Evolutionary conservation across 352 stramenopile genomes (phyloP), one percentile per base, ranked within the genome.

Genomic region (Phytophthora pistaciae): DNA sequence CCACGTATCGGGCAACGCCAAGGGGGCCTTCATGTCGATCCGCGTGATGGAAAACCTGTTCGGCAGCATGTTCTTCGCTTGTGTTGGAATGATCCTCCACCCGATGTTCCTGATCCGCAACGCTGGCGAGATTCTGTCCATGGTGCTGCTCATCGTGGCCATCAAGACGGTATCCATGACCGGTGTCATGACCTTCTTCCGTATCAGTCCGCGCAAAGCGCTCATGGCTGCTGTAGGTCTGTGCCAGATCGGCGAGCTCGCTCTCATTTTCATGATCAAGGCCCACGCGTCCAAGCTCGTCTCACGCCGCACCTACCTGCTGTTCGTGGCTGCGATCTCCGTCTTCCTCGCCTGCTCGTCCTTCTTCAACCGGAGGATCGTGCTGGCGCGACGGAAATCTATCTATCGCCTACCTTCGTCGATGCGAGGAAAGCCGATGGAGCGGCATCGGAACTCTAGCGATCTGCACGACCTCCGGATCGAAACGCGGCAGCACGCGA

Each of bases 221-320:
- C 53, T 96, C 33, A 81, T 90, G 25, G 90, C 88, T 25, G 87
- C 84, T 18, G 74, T 93, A 3, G 87, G 87, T 18, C 70, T 96
- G 14, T 96, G 87, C 46, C 90, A 96, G 49, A 92, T 96, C 60
- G 90, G 90, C 14, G 90, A 96, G 59, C 71, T 96, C 14, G 87
- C 90, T 38, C 80, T 96, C 25, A 95, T 96, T 71, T 96, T 96
- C 64, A 96, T 96, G 84, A 96, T 95, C 83, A 96, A 96, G 56
- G 88, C 90, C 31, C 90, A 95, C 52, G 81, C 86, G 5, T 92
- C 87, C 29, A 83, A 95, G 60, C 88, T 96, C 42, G 85, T 96
- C 1, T 93, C 90, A 2, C 85, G 90, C 6, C 85, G 84, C 38
- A 87, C 92, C 31, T 96, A 96, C 70, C 58, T 96, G 66, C 72